Conservation (phyloP, 257 asterid genomes). For the Craterostigma plantagineum region DNA sequence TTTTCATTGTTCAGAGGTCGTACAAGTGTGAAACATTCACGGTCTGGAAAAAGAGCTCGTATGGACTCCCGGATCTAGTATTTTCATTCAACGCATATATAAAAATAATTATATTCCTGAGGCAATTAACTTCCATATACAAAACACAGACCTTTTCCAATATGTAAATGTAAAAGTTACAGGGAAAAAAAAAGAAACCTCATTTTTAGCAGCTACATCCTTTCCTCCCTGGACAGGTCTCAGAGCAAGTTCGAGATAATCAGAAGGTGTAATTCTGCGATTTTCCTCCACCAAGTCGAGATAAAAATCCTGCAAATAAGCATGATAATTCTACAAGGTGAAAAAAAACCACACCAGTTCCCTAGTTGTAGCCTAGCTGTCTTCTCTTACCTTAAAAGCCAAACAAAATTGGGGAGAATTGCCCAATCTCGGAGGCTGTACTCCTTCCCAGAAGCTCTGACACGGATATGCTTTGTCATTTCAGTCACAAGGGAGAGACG, state of each 20-base stretch:
- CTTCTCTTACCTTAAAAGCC: conserved; percentile 79
- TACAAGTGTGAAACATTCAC: conserved; percentile 95
- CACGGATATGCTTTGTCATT: conserved; percentile 98
- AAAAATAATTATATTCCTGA: not conserved
- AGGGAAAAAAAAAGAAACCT: conserved; percentile 32
- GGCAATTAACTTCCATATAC: not conserved
- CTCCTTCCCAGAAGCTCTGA: conserved; percentile 80
- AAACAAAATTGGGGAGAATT: conserved; percentile 91
- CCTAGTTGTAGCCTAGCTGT: conserved; percentile 1
- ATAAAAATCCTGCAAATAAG: conserved; percentile 64
- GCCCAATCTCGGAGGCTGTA: conserved; percentile 86
- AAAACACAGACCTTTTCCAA: too few species aligned
- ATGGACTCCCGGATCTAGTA: conserved; percentile 87
- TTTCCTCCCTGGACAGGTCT: conserved; percentile 69
- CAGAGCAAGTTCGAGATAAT: conserved; percentile 90
- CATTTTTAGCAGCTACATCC: conserved; percentile 82
- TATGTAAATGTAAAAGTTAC: not conserved
- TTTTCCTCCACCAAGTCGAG: conserved; percentile 79
- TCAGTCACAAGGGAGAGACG: conserved; percentile 97
- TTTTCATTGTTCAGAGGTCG: conserved; percentile 73
- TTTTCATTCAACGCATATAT: conserved; percentile 4
- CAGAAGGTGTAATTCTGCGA: conserved; percentile 87
- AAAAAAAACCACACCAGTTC: not conserved
- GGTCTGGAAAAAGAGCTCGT: conserved; percentile 95
- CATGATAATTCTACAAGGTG: not conserved